Percentiles rank a stretch among this genome's conserved stretches.
Conservation (phyloP, 495 filamentous ascomycete genomes). For the Trichoderma erinaceum region DNA sequence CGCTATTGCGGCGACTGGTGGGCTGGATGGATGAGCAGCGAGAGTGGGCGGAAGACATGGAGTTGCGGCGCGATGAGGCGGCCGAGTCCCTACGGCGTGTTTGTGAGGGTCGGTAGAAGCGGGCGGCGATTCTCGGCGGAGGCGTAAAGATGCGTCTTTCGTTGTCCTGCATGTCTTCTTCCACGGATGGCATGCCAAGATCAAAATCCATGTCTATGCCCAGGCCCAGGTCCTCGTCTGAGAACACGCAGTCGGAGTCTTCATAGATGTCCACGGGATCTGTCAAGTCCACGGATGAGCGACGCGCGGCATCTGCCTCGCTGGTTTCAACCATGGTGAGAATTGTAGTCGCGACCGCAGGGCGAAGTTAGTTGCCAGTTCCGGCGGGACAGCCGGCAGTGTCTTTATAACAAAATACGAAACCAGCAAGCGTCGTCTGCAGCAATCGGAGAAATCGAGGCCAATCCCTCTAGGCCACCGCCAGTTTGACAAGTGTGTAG, state of each 20-base stretch:
- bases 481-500: too few species aligned
- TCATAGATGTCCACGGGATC: conserved; percentile 41
- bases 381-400: neutral
- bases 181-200: conserved; percentile 29
- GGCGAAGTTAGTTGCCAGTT: neutral
- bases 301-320: conserved; percentile 30
- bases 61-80: conserved; percentile 82
- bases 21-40: conserved; percentile 55
- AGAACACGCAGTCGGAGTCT: conserved; percentile 35
- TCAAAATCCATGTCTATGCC: conserved; percentile 28
- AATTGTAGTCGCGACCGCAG: neutral
- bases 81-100: conserved; percentile 74
- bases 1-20: conserved; percentile 48
- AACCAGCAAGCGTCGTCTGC: too few species aligned
- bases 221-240: conserved; percentile 24
- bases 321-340: neutral
- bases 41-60: conserved; percentile 80
- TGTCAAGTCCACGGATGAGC: conserved; percentile 37
- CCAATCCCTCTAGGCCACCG: too few species aligned
- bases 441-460: too few species aligned
- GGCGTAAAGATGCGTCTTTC: conserved; percentile 50
- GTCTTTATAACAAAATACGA: too few species aligned
- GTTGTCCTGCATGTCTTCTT: conserved; percentile 30
- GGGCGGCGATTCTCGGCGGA: conserved; percentile 78
- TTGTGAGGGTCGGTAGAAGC: conserved; percentile 69